Base-by-base conservation (phyloP, 2,329 filamentous ascomycete genomes). In the Botrytis galanthina region DNA sequence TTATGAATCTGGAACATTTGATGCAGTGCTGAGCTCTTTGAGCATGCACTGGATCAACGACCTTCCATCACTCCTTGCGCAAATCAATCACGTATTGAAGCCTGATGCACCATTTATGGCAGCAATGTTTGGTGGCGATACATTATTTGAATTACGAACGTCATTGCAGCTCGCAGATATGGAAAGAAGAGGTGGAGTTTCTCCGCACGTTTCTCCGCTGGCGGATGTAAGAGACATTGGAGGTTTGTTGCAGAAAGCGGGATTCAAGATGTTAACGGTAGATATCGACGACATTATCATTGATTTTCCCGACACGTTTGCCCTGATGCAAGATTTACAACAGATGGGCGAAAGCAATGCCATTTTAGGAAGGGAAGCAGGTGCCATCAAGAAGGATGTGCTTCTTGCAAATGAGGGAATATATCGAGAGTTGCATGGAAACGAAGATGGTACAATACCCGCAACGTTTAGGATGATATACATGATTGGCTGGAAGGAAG, bases 41-140 rank as follows among this genome's bases (percentile, higher is more conserved):
- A 95, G 92, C 73, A 86, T 99, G 81, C 96, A 99, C 83, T 99
- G 96, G 96, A 92, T 98, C 86, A 99, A 99, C 82, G 94, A 99
- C 82, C 88, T 99, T 8, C 96, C 96, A 0, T 93, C 92, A 1
- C 85, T 97, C 18, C 87, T 99, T 3, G 86, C 90, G 1, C 93
- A 97, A 80, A 92, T 98, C 81, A 97, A 97, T 85, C 88, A 89
- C 76, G 85, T 97, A 48, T 87, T 99, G 39, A 97, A 97, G 83
- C 94, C 95, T 0, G 96, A 99, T 82, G 88, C 89, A 73, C 94
- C 97, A 1, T 97, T 99, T 80, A 91, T 99, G 64, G 95, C 93
- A 22, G 95, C 95, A 77, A 99, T 99, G 95, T 91, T 97, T 75
- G 96, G 96, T 73, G 96, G 96, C 0, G 96, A 99, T 82, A 95